phyloP scores from a whole-genome alignment of 177 flowering plant genomes.

The Tripterygium wilfordii region DNA sequence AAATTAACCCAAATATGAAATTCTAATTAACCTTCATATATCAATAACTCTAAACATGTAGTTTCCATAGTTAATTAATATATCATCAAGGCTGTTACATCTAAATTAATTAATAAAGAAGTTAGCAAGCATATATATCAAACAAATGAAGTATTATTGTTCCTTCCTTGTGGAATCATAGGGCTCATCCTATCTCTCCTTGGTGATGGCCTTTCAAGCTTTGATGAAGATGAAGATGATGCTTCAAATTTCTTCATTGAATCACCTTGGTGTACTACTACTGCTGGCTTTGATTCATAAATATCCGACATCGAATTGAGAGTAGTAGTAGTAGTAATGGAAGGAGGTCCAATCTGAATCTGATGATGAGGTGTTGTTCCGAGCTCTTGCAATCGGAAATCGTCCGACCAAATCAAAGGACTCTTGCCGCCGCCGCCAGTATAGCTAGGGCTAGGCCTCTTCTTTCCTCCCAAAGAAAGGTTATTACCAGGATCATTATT shows the following conservation, averaged over 20 bases:
- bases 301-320: conserved; percentile 45
- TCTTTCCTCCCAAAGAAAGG: conserved; percentile 50
- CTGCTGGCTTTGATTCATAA: conserved; percentile 65
- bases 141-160: too few relatives aligned
- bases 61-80: too few relatives aligned
- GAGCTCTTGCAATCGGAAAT: conserved; percentile 48
- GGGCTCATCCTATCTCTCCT: conserved; percentile 48
- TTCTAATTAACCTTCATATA: too few relatives aligned
- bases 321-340: conserved; percentile 28
- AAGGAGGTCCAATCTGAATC: conserved; percentile 31
- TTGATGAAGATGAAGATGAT: too few relatives aligned
- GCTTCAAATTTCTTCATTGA: conserved; percentile 39
- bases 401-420: conserved; percentile 64
- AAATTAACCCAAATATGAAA: too few relatives aligned
- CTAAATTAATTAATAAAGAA: too few relatives aligned
- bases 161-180: conserved; percentile 45
- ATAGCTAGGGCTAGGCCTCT: conserved; percentile 48
- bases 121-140: too few relatives aligned
- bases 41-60: too few relatives aligned
- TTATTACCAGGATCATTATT: too few relatives aligned
- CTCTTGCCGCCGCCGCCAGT: conserved; percentile 36
- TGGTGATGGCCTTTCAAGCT: conserved; percentile 78
- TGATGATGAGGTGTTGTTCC: conserved; percentile 31
- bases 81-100: too few relatives aligned
- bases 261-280: conserved; percentile 28